These are phyloP conservation scores for Flagelloscypha sp. DNA, from an alignment of 768 basidiomycete species.

Conservation along the genomic window DNA sequence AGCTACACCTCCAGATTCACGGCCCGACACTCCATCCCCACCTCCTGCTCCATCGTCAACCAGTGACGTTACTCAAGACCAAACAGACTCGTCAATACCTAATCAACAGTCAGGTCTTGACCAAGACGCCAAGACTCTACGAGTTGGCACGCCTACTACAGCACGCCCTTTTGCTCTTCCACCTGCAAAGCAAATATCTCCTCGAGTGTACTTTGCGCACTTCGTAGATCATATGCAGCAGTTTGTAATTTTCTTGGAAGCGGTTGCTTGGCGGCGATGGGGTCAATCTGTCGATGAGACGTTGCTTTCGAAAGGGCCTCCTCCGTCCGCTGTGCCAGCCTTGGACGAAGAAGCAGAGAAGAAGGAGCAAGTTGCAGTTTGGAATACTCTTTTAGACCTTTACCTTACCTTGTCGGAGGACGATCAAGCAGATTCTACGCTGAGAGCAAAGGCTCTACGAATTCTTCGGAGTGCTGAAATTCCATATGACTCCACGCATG, in stretches of 20 bases:
- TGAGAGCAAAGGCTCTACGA: slow-evolving; percentile 62
- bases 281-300: slow-evolving; percentile 52
- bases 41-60: slow-evolving; percentile 14
- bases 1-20: slow-evolving; percentile 12
- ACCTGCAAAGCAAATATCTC: slow-evolving; percentile 58
- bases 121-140: slow-evolving; percentile 5
- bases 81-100: too few species aligned
- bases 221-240: slow-evolving; percentile 84
- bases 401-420: slow-evolving; percentile 55
- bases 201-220: slow-evolving; percentile 84
- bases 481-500: slow-evolving; percentile 86
- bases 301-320: slow-evolving; percentile 9
- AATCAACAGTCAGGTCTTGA: too few species aligned
- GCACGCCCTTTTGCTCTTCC: slow-evolving; percentile 15
- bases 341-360: slow-evolving; percentile 45
- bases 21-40: slow-evolving; percentile 20
- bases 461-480: slow-evolving; percentile 52
- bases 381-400: slow-evolving; percentile 93
- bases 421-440: slow-evolving; percentile 23
- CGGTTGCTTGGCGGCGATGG: slow-evolving; percentile 75
- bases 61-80: too few species aligned
- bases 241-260: slow-evolving; percentile 84
- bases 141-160: too few species aligned
- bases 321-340: slow-evolving; percentile 11
- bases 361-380: slow-evolving; percentile 74